Base-by-base conservation (phyloP, 2,329 filamentous ascomycete genomes). In the Fusarium nematophilum region DNA sequence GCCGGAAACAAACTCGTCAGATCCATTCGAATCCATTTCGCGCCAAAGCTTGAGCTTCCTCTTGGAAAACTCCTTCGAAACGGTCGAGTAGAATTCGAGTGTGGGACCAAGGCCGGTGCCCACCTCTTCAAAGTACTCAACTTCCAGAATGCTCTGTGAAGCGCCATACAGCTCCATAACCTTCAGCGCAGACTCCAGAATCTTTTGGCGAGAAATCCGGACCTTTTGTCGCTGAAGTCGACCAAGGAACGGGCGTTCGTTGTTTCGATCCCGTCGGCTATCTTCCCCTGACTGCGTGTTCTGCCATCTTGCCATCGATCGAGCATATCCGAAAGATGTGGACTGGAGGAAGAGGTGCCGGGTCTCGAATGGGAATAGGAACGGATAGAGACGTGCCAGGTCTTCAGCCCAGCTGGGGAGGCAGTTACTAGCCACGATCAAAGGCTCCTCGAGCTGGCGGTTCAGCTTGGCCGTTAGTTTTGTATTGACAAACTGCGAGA, bases 51-150 rank as follows among this genome's bases (percentile, higher is more conserved):
- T 97, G 47, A 97, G 86, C 76, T 96, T 97, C 83, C 94, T 97
- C 81, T 95, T 97, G 1, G 92, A 94, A 70, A 98, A 98, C 73
- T 99, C 95, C 68, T 92, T 95, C 0, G 95, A 99, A 2, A 98
- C 94, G 0, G 92, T 96, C 0, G 95, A 97, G 76, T 99, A 99
- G 74, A 99, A 99, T 73, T 99, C 95, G 11, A 99, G 83, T 0
- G 95, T 99, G 4, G 95, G 95, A 0, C 95, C 95, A 38, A 99
- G 83, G 39, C 95, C 95, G 18, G 96, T 99, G 52, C 95, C 95
- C 17, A 99, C 95, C 77, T 99, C 95, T 70, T 98, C 95, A 66
- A 99, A 99, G 71, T 99, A 99, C 71, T 99, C 96, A 2, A 99
- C 94, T 72, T 99, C 95, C 1, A 99, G 79, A 23, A 98, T 91